Evolutionary conservation across 768 basidiomycete genomes (phyloP).

Genomic region (Rhizopogon sp.): DNA sequence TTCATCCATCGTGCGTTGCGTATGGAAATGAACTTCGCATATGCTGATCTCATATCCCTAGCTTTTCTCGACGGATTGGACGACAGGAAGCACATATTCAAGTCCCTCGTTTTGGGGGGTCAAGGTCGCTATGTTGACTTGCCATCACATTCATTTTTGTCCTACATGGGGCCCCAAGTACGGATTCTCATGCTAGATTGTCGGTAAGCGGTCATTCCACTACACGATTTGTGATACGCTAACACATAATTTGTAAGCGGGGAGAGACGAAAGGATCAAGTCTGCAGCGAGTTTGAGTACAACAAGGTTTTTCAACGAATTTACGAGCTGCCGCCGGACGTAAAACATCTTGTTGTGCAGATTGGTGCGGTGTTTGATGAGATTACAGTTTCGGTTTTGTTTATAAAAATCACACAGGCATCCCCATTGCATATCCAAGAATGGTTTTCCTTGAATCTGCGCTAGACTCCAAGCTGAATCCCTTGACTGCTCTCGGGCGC

Average conservation of each 20-base stretch:
- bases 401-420: constrained; percentile 34
- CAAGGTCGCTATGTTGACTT: constrained; percentile 73
- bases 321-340: constrained; percentile 48
- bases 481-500: constrained; percentile 70
- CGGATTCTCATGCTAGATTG: constrained; percentile 78
- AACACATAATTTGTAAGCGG: constrained; percentile 45
- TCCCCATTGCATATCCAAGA: constrained; percentile 89
- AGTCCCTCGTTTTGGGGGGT: constrained; percentile 70
- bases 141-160: constrained; percentile 79
- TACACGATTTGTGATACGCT: background rate
- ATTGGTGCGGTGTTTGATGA: constrained; percentile 43
- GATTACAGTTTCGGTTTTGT: background rate
- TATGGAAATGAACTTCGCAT: constrained; percentile 2
- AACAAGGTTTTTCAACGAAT: constrained; percentile 64
- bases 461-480: constrained; percentile 80
- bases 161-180: constrained; percentile 75
- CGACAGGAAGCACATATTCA: constrained; percentile 59
- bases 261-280: constrained; percentile 77
- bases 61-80: constrained; percentile 61
- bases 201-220: constrained; percentile 42
- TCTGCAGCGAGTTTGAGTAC: constrained; percentile 76
- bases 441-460: constrained; percentile 84
- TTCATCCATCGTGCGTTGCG: constrained; percentile 66
- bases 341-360: constrained; percentile 83
- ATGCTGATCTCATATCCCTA: constrained; percentile 4